A percentile compares a stretch with the other conserved stretches of the same genome.
These are phyloP conservation scores for Blastobotrys muscicola DNA, from an alignment of 805 yeast genomes.

Conservation along the genomic window DNA sequence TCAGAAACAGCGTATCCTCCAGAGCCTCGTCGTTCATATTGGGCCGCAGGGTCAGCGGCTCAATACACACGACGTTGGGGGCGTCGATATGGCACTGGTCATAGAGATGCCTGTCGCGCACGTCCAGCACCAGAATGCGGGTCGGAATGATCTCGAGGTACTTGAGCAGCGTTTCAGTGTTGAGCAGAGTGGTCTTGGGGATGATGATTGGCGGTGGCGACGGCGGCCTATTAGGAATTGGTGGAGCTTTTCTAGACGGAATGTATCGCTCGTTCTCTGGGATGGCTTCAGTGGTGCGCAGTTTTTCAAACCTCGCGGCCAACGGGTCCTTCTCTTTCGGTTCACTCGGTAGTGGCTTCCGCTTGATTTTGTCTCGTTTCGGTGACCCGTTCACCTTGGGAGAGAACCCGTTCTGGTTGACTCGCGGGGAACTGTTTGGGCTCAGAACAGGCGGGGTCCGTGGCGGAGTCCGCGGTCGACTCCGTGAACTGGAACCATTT, in stretches of 20 bases:
- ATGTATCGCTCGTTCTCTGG: constrained; percentile 2
- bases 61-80: constrained; percentile 58
- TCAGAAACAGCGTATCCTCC: constrained; percentile 48
- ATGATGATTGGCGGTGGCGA: constrained; percentile 12
- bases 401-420: neutral
- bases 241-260: constrained; percentile 5
- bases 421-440: neutral
- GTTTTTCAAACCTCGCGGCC: constrained; percentile 9
- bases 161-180: constrained; percentile 17
- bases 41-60: constrained; percentile 51
- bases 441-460: neutral
- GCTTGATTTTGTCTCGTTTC: neutral
- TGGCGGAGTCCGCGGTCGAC: constrained; percentile 1
- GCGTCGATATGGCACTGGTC: constrained; percentile 54
- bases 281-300: constrained; percentile 9
- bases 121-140: constrained; percentile 56
- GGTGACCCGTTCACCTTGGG: neutral
- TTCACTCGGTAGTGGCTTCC: neutral
- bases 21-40: constrained; percentile 54
- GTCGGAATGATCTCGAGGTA: constrained; percentile 20
- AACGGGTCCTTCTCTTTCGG: constrained; percentile 5
- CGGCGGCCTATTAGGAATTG: constrained; percentile 1
- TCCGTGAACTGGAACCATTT: too few species aligned
- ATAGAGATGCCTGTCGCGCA: constrained; percentile 52
- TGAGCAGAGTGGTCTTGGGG: constrained; percentile 21